Conservation (phyloP, 495 filamentous ascomycete genomes). For the Trichoderma virens region DNA sequence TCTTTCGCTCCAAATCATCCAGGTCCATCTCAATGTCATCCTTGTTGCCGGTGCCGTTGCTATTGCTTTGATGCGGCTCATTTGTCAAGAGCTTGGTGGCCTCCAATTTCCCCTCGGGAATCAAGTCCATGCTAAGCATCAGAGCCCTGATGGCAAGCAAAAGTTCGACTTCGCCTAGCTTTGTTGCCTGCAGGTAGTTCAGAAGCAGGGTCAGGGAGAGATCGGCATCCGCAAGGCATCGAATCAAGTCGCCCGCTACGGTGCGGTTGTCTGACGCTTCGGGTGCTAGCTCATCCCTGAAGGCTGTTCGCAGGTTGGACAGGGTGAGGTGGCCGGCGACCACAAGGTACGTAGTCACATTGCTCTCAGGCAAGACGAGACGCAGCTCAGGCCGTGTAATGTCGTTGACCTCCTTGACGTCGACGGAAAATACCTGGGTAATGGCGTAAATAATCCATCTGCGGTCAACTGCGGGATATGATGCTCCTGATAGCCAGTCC, state of each 20-base stretch:
- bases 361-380: slow-evolving; percentile 42
- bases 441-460: slow-evolving; percentile 48
- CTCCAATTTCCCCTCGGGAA: slow-evolving; percentile 27
- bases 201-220: slow-evolving; percentile 52
- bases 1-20: slow-evolving; percentile 39
- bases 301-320: slow-evolving; percentile 52
- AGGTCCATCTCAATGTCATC: slow-evolving; percentile 38
- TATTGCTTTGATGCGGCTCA: slow-evolving; percentile 23
- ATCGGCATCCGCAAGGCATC: slow-evolving; percentile 52
- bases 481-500: slow-evolving; percentile 31
- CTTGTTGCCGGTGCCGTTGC: slow-evolving; percentile 17
- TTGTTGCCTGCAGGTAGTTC: slow-evolving; percentile 44
- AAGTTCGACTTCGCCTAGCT: slow-evolving; percentile 38
- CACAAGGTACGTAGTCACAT: slow-evolving; percentile 54
- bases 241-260: slow-evolving; percentile 50
- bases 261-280: slow-evolving; percentile 20
- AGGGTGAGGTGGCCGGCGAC: slow-evolving; percentile 53
- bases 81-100: slow-evolving; percentile 31
- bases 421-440: slow-evolving; percentile 40
- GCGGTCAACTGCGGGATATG: slow-evolving; percentile 39
- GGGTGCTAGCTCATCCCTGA: slow-evolving; percentile 40
- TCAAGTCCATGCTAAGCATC: slow-evolving; percentile 43
- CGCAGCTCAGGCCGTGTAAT: slow-evolving; percentile 30
- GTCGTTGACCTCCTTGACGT: slow-evolving; percentile 20
- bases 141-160: slow-evolving; percentile 39